Evolutionary conservation across 805 yeast genomes (phyloP), one percentile per base, ranked within the genome.

Genomic region (Kuraishia hungarica): DNA sequence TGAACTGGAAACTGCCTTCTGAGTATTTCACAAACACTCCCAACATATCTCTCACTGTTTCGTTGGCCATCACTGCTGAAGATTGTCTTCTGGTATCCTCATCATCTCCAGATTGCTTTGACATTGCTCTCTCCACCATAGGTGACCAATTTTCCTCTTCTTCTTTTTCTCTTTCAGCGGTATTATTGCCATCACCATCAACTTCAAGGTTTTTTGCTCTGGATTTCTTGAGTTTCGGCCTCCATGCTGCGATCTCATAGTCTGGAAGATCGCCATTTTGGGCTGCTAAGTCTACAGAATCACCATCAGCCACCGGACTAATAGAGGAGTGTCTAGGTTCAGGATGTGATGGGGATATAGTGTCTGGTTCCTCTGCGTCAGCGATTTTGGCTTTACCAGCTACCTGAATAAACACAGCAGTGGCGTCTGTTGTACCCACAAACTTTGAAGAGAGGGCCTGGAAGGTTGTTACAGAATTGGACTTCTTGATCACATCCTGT

Each of bases 371-470:
- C n/a, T 49, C 47, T n/a, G 29, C 24, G 2, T 49, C 21, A 6
- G 26, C 26, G 10, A 21, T 23, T 26, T 54, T 52, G 43, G 28
- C 50, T 19, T 53, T 49, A 6, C 53, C 55, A 5, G 59, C 57
- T 2, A 57, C 56, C 51, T 58, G 61, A 19, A 60, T 59, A 50
- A 60, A 60, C 8, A 60, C 51, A 5, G 63, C 60, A 1, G 62
- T 59, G 7, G 63, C 59, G 49, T 60, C 62, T 2, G 63, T 60
- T 10, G 56, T 52, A 2, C 63, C 63, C 2, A 60, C 55, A 39
- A 56, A 60, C 39, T 60, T 60, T 5, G 62, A 60, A 24, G 59
- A 57, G 46, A 57, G 39, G n/a, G 62, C 62, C 43, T 60, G 62
- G 28, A 60, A 59, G 20, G 62, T 54, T 15, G 62, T 60, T 2